phyloP scores from a whole-genome alignment of 2,329 filamentous ascomycete species.

The Alternaria postmessia region DNA sequence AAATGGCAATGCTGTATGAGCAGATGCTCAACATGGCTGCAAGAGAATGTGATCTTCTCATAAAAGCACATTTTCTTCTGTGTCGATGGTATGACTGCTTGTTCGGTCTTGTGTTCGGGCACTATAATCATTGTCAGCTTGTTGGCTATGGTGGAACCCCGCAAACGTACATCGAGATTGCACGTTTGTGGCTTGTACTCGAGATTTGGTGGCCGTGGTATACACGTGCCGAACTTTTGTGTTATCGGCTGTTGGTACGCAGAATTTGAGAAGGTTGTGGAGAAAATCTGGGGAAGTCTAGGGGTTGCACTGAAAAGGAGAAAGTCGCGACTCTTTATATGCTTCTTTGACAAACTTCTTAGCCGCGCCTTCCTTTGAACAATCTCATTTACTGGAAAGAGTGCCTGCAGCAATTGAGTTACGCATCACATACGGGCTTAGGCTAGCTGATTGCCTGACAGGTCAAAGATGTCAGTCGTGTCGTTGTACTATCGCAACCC shows the following conservation, averaged over 20 bases:
- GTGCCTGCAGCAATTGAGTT: not conserved
- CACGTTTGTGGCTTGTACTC: not conserved
- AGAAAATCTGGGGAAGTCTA: conserved; percentile 18
- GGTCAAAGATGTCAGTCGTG: not conserved
- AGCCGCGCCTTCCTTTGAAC: not conserved
- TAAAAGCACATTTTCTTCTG: conserved; percentile 69
- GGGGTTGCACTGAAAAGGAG: conserved; percentile 6
- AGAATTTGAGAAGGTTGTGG: not conserved
- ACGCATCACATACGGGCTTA: not conserved
- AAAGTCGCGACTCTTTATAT: conserved; percentile 20
- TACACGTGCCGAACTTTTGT: not conserved
- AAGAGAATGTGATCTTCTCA: conserved; percentile 73
- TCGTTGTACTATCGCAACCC: not conserved
- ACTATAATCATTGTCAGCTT: conserved; percentile 3
- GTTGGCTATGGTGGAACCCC: not conserved
- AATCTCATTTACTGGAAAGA: not conserved
- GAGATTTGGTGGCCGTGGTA: not conserved
- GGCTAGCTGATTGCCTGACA: not conserved
- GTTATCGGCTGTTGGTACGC: not conserved
- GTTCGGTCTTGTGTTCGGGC: not conserved
- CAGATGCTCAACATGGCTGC: conserved; percentile 67
- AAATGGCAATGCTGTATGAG: conserved; percentile 77
- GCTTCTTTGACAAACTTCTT: not conserved
- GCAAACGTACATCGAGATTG: conserved; percentile 3
- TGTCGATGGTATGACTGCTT: not conserved